A percentile compares a stretch with the other conserved stretches of the same genome.
Evolutionary conservation across 768 basidiomycete genomes (phyloP).

Genomic region (Neoboletus magnificus): DNA sequence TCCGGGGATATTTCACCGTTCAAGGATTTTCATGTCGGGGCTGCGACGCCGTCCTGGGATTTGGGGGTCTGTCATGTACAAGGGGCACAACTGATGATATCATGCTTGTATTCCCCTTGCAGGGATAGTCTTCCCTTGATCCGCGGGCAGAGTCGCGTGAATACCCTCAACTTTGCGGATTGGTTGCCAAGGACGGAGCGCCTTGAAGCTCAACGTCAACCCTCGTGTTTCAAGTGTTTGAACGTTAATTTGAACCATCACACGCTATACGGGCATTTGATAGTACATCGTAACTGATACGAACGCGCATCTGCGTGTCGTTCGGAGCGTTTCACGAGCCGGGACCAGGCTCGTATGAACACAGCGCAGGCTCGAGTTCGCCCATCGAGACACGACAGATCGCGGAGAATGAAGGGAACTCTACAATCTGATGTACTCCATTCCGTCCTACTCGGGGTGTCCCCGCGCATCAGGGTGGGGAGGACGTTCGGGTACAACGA

Average conservation of each 20-base stretch:
- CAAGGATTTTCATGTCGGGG: neutral
- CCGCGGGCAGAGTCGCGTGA: constrained; percentile 2
- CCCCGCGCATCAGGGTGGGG: neutral
- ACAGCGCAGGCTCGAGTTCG: neutral
- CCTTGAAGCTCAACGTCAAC: neutral
- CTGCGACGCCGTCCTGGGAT: neutral
- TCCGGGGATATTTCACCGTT: neutral
- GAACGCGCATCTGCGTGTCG: neutral
- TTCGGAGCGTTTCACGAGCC: neutral
- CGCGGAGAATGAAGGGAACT: neutral
- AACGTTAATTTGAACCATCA: neutral
- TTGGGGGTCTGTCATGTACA: neutral
- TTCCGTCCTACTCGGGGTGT: neutral
- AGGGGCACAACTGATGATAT: neutral
- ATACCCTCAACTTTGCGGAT: neutral
- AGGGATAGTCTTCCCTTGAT: constrained; percentile 1
- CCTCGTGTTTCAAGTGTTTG: neutral
- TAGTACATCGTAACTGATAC: neutral
- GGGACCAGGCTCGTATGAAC: neutral
- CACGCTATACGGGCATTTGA: neutral
- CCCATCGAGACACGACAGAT: neutral
- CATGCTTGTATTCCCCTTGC: neutral
- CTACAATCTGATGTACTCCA: neutral
- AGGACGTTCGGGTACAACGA: neutral
- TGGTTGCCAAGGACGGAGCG: neutral